Conservation (phyloP, 2,329 filamentous ascomycete genomes). For the Aspergillus pseudonomiae region DNA sequence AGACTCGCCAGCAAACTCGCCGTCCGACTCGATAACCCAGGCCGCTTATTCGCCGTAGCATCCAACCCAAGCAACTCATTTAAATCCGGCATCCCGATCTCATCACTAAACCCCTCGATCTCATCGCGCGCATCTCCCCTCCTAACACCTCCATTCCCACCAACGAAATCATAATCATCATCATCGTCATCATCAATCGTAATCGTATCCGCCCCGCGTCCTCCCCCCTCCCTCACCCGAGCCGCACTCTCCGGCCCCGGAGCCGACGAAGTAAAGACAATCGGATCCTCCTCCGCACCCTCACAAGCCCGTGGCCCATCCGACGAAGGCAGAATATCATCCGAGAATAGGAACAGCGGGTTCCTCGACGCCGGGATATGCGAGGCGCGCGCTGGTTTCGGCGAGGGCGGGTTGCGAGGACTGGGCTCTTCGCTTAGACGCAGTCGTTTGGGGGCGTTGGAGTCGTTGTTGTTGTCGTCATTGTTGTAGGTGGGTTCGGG, state of each 20-base stretch:
- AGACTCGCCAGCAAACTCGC: slow-evolving; percentile 44
- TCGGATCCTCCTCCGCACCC: slow-evolving; percentile 42
- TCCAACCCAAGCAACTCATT: slow-evolving; percentile 26
- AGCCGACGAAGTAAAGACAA: slow-evolving; percentile 47
- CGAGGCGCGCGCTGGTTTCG: slow-evolving; percentile 3
- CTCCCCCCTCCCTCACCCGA: neutral
- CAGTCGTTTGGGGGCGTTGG: slow-evolving; percentile 33
- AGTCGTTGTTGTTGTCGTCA: slow-evolving; percentile 21
- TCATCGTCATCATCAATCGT: slow-evolving; percentile 40
- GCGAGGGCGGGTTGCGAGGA: neutral
- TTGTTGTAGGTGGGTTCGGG: slow-evolving; percentile 28
- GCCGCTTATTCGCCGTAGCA: slow-evolving; percentile 20
- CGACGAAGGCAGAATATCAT: slow-evolving; percentile 27
- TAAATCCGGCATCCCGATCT: slow-evolving; percentile 28
- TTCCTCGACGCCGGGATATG: slow-evolving; percentile 10
- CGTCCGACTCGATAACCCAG: slow-evolving; percentile 44
- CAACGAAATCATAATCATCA: slow-evolving; percentile 6
- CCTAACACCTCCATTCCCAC: neutral
- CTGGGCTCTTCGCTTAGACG: slow-evolving; percentile 29
- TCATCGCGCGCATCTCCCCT: slow-evolving; percentile 16
- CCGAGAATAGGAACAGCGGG: slow-evolving; percentile 31
- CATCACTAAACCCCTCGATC: slow-evolving; percentile 41
- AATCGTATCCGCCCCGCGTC: slow-evolving; percentile 30
- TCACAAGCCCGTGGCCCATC: slow-evolving; percentile 18
- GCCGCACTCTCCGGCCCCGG: slow-evolving; percentile 24